Evolutionary conservation across 768 basidiomycete species (phyloP), one percentile per base, ranked within the genome.

Genomic region (Termitomyces sp.): DNA sequence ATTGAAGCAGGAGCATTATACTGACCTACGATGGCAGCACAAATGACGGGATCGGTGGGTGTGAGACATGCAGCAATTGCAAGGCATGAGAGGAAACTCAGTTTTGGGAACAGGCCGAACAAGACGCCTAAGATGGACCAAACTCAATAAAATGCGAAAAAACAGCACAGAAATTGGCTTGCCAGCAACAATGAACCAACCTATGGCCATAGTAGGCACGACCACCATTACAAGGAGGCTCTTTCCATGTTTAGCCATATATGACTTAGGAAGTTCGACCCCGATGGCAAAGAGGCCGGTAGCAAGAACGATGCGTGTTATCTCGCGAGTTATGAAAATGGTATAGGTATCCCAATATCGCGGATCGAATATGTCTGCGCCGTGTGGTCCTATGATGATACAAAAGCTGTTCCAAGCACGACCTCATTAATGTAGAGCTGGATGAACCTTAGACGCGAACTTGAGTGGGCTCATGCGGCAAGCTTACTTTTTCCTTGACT

Each of bases 281-380:
- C 96, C 96, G 32, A 98, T 93, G 6, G 95, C 91, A 66, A 98
- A 98, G 1, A 98, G 83, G 26, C 93, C 92, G 1, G 89, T 88
- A 4, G 89, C 95, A 43, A 98, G 89, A 51, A 97, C 89, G 26
- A 67, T 58, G 22, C 63, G 63, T 20, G 46, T 62, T 20, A 65
- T 47, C 55, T 67, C 66, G n/a, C 92, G 79, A 1, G 95, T 98
- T 56, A 98, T 82, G 5, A 74, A 49, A 5, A 30, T 60, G 13
- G 59, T 55, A 7, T 59, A 36, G 3, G 44, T 32, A 24, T 80
- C 82, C 94, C 94, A 97, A 2, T 77, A 76, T 3, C 88, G 80
- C 9, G 94, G 94, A 64, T 93, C 74, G 71, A 95, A 91, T 7
- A 88, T 73, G 33, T 82, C 79, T 30, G 84, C 82, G 48, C 78